Conservation (phyloP, 768 basidiomycete genomes). For the Grammothele lineata region DNA sequence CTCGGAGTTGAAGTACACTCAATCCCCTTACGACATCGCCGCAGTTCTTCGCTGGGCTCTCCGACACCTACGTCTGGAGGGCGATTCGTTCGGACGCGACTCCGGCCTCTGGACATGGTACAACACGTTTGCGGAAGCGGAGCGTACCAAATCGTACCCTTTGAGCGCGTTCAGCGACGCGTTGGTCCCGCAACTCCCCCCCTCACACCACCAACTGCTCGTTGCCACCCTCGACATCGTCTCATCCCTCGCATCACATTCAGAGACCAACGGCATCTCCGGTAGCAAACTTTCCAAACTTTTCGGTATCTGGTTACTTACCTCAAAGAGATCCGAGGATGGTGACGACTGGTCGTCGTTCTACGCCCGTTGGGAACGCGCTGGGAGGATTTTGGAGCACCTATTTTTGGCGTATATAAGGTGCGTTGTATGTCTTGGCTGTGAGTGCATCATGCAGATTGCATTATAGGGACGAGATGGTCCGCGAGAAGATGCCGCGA, state of each 20-base stretch:
- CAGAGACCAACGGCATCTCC: slow-evolving; percentile 68
- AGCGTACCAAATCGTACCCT: slow-evolving; percentile 58
- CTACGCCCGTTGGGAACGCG: slow-evolving; percentile 71
- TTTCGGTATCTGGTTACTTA: slow-evolving; percentile 70
- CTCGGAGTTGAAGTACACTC: slow-evolving; percentile 58
- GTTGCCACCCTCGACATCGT: slow-evolving; percentile 55
- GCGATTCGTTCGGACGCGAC: slow-evolving; percentile 52
- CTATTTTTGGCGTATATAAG: slow-evolving; percentile 69
- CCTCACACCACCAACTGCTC: slow-evolving; percentile 55
- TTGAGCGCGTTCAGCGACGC: slow-evolving; percentile 56
- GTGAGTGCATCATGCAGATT: not conserved
- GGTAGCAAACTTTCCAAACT: slow-evolving; percentile 75
- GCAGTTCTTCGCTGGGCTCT: slow-evolving; percentile 80
- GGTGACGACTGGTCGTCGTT: slow-evolving; percentile 61
- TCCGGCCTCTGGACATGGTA: slow-evolving; percentile 59
- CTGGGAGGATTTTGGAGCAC: slow-evolving; percentile 72
- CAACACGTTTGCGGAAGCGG: slow-evolving; percentile 52
- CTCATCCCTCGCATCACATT: slow-evolving; percentile 65
- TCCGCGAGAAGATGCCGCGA: slow-evolving; percentile 53
- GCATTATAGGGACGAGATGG: slow-evolving; percentile 52
- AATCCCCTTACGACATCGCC: slow-evolving; percentile 73
- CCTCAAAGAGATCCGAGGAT: slow-evolving; percentile 40
- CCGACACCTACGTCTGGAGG: slow-evolving; percentile 65
- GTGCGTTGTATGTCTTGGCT: slow-evolving; percentile 32
- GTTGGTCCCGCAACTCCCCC: slow-evolving; percentile 56